phyloP scores from a whole-genome alignment of 2,329 filamentous ascomycete genomes.

The Arthrobotrys sphaeroides region DNA sequence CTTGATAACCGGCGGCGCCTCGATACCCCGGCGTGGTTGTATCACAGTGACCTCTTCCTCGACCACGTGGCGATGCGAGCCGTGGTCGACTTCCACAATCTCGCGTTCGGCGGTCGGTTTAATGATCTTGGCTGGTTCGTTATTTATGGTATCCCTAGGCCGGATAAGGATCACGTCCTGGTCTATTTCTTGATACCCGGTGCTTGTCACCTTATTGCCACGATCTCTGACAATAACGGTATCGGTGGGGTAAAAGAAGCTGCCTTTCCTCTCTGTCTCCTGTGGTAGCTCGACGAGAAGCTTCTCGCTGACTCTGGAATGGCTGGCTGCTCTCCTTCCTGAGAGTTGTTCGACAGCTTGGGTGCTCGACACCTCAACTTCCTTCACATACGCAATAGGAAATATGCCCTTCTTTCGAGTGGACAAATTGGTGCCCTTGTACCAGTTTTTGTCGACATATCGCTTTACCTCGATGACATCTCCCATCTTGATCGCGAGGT shows the following conservation, averaged over 20 bases:
- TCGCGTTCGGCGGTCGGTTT: conserved; percentile 22
- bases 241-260: conserved; percentile 47
- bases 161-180: conserved; percentile 46
- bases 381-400: conserved; percentile 40
- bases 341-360: conserved; percentile 39
- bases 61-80: neutral
- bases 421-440: conserved; percentile 38
- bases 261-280: conserved; percentile 47
- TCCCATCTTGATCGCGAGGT: conserved; percentile 33
- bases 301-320: conserved; percentile 17
- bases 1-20: neutral
- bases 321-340: conserved; percentile 7
- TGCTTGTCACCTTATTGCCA: conserved; percentile 29
- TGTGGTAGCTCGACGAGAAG: conserved; percentile 36
- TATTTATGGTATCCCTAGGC: conserved; percentile 32
- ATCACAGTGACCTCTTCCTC: conserved; percentile 42
- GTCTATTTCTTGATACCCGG: conserved; percentile 41
- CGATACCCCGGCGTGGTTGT: conserved; percentile 14
- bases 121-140: conserved; percentile 32
- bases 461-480: conserved; percentile 49
- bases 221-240: conserved; percentile 48
- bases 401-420: conserved; percentile 49
- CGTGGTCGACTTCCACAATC: neutral
- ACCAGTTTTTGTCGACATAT: conserved; percentile 47
- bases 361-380: conserved; percentile 45